Conservation (phyloP, 148 eudicot species). For the Hydrangea macrophylla region DNA sequence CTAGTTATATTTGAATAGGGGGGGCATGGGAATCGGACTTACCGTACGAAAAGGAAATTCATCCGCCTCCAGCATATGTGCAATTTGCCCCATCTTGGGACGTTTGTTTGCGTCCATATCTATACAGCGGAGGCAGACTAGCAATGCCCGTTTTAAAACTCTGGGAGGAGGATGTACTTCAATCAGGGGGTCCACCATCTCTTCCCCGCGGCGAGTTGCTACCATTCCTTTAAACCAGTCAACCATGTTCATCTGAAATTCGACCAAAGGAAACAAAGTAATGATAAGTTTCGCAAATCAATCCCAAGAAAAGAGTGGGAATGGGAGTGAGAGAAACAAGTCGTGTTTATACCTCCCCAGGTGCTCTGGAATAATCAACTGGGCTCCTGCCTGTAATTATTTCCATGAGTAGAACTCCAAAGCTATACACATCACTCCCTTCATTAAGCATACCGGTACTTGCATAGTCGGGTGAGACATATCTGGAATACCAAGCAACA, state of each 20-base stretch:
- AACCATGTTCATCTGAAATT: constrained; percentile 84
- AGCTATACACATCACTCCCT: constrained; percentile 88
- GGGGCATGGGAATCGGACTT: constrained; percentile 25
- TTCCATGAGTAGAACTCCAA: constrained; percentile 92
- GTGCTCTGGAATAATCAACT: constrained; percentile 87
- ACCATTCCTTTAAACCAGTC: constrained; percentile 99
- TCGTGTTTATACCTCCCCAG: constrained; percentile 65
- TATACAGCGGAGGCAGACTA: constrained; percentile 91
- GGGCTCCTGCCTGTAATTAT: constrained; percentile 84
- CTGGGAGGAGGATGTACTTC: constrained; percentile 62
- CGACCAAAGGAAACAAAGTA: constrained; percentile 2
- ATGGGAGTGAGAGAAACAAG: not conserved
- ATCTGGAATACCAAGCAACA: constrained; percentile 36
- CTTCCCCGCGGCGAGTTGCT: constrained; percentile 77
- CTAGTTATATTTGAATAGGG: not conserved
- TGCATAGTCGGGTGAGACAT: constrained; percentile 97
- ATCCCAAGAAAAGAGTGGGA: not conserved
- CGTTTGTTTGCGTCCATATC: constrained; percentile 79
- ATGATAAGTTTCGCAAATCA: not conserved
- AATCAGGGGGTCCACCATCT: constrained; percentile 62
- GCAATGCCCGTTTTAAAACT: constrained; percentile 67
- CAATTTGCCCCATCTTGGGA: constrained; percentile 97
- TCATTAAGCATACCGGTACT: constrained; percentile 96
- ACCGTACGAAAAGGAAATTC: constrained; percentile 82
- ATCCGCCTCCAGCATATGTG: constrained; percentile 97